Evolutionary conservation across 805 yeast species (phyloP).

Genomic region (Candida schatavii): DNA sequence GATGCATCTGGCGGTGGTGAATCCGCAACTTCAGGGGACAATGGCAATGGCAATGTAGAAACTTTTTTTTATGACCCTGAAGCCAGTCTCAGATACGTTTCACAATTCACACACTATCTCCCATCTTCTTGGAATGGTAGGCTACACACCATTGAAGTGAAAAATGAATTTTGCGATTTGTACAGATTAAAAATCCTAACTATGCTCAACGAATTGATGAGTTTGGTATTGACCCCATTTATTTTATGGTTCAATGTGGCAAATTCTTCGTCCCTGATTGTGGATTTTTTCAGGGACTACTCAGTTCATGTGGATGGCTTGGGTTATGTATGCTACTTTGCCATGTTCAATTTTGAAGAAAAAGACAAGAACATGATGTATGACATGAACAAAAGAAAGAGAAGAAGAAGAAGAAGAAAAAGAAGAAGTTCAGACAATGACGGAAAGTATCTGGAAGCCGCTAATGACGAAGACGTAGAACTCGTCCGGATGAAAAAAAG

Average conservation of each 20-base stretch:
- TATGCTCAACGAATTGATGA: slow-evolving; percentile 72
- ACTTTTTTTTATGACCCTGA: slow-evolving; percentile 85
- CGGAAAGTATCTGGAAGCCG: too few species aligned
- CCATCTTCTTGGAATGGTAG: slow-evolving; percentile 86
- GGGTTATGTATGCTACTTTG: slow-evolving; percentile 92
- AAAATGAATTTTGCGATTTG: slow-evolving; percentile 73
- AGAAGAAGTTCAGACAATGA: slow-evolving; percentile 8
- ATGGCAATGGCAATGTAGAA: slow-evolving; percentile 18
- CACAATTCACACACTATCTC: slow-evolving; percentile 85
- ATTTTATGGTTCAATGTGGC: slow-evolving; percentile 86
- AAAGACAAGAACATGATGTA: slow-evolving; percentile 46
- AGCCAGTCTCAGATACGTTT: slow-evolving; percentile 71
- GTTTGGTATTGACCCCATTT: slow-evolving; percentile 83
- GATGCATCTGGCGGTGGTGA: slow-evolving; percentile 4
- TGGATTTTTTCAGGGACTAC: slow-evolving; percentile 88
- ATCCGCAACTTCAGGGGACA: slow-evolving; percentile 14
- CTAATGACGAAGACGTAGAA: slow-evolving; percentile 17
- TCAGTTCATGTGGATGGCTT: slow-evolving; percentile 91
- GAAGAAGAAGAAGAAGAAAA: slow-evolving; percentile 12
- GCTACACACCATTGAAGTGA: slow-evolving; percentile 81
- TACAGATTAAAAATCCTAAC: slow-evolving; percentile 73
- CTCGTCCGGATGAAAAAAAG: slow-evolving; percentile 11
- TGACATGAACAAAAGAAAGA: slow-evolving; percentile 21
- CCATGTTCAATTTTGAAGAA: slow-evolving; percentile 82
- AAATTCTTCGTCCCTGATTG: slow-evolving; percentile 64